These are phyloP conservation scores for Saccharomyces hybrid DNA, from an alignment of 1,139 yeast genomes.

Conservation along the genomic window DNA sequence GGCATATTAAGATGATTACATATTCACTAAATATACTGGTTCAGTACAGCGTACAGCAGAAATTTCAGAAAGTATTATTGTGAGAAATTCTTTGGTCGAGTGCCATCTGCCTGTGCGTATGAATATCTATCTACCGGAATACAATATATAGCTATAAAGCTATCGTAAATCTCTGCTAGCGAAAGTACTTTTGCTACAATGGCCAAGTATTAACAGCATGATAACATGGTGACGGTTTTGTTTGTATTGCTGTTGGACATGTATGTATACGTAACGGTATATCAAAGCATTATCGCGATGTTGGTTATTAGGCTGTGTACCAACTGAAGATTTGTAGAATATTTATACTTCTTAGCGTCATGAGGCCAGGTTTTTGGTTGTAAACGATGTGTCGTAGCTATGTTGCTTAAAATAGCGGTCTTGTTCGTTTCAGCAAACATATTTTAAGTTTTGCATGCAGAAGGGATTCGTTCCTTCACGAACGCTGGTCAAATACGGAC, in stretches of 20 bases:
- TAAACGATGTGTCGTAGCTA: background rate
- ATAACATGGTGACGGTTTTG: background rate
- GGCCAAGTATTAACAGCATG: background rate
- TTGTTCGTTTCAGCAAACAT: background rate
- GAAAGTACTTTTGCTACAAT: background rate
- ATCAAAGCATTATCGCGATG: background rate
- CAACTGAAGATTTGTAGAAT: background rate
- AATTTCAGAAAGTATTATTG: background rate
- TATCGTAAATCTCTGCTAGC: background rate
- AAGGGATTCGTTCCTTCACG: background rate
- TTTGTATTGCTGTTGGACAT: background rate
- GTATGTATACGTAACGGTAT: background rate
- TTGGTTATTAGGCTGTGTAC: background rate
- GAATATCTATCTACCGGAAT: background rate
- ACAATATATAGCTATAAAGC: background rate
- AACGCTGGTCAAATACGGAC: background rate
- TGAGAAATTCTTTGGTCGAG: background rate
- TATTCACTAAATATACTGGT: background rate
- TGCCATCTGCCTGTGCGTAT: background rate
- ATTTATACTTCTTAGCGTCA: background rate
- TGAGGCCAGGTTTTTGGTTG: background rate
- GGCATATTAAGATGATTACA: background rate
- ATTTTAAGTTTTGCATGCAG: background rate
- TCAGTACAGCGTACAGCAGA: background rate
- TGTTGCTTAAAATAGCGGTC: background rate